Conservation (phyloP, 1,284 basidiomycete genomes). For the Pholiota adiposa region DNA sequence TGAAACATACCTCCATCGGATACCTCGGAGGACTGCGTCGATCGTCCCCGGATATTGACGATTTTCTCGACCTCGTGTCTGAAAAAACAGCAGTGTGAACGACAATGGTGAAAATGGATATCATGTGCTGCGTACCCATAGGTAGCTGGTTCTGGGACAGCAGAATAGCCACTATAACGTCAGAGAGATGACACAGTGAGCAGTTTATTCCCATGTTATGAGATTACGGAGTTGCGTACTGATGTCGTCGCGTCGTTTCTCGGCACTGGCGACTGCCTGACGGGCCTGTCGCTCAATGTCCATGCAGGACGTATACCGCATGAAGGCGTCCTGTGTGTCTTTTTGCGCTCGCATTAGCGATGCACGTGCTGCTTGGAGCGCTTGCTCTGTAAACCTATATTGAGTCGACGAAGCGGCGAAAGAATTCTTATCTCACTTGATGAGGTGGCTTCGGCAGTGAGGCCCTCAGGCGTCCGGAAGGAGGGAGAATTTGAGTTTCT, state of each 20-base stretch:
- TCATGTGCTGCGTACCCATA: slow-evolving; percentile 28
- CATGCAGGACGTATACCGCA: slow-evolving; percentile 67
- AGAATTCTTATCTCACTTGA: slow-evolving; percentile 41
- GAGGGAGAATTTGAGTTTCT: slow-evolving; percentile 43
- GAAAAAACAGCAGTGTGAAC: slow-evolving; percentile 15
- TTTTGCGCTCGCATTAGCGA: slow-evolving; percentile 62
- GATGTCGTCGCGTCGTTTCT: slow-evolving; percentile 72
- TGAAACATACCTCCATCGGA: slow-evolving; percentile 40
- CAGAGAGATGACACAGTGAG: slow-evolving; percentile 14
- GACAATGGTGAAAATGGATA: slow-evolving; percentile 2
- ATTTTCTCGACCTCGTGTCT: slow-evolving; percentile 43
- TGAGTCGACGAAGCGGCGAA: slow-evolving; percentile 19
- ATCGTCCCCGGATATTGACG: slow-evolving; percentile 50
- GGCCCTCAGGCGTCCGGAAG: slow-evolving; percentile 39
- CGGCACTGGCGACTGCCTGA: slow-evolving; percentile 62
- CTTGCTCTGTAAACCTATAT: slow-evolving; percentile 40
- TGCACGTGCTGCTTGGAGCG: slow-evolving; percentile 48
- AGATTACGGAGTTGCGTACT: slow-evolving; percentile 43
- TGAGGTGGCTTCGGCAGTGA: slow-evolving; percentile 44
- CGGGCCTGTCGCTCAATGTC: slow-evolving; percentile 69
- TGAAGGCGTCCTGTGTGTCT: slow-evolving; percentile 72
- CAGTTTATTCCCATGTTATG: slow-evolving; percentile 20
- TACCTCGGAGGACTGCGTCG: slow-evolving; percentile 45
- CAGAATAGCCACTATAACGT: slow-evolving; percentile 50
- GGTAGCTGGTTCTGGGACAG: slow-evolving; percentile 53